Base-by-base conservation (phyloP, 768 basidiomycete species). In the Amanita brunnescens region DNA sequence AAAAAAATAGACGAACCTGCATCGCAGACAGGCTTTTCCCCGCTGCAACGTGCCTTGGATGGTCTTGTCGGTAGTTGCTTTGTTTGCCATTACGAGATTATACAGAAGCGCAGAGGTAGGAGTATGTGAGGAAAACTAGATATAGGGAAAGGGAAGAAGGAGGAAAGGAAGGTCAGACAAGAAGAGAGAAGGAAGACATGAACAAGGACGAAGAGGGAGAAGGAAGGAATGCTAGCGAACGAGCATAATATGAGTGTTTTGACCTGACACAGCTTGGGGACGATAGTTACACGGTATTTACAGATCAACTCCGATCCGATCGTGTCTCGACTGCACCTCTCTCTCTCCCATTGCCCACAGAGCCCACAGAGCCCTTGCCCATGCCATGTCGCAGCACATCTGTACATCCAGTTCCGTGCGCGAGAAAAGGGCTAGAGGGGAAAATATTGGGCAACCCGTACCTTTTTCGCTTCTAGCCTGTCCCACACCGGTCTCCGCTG, bases 11-110 rank as follows among this genome's bases (percentile, higher is more conserved):
- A 7, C 26, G 43, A 16, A 81, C 82, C 82, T 80, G 79, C 83
- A 85, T 68, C 83, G 74, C 47, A 85, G 70, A 70, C 83, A 85
- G 47, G 83, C 83, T 65, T 82, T 84, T 32, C 83, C 83, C 57
- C 83, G 70, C 67, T 84, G 83, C 18, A 85, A 67, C 55, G 81
- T 73, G 38, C 65, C 62, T 29, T 29, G 65, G 29, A 62, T 54
- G 35, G 58, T 62, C 49, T 66, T 64, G 49, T 71, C 70, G 40
- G 64, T 23, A 7, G 50, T 44, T 23, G 50, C 38, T 62, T 75
- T 77, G 61, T 75, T 76, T 62, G 75, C 72, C 75, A 78, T 79
- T 67, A 70, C 59, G 62, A 58, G 56, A 55, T 52, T 57, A 47
- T 53, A 58, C 49, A 53, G 37, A 34, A 39, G 12, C 40, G 45